These are phyloP conservation scores for Gossypium longicalyx DNA, from an alignment of 345 rosid genomes.

Conservation along the genomic window DNA sequence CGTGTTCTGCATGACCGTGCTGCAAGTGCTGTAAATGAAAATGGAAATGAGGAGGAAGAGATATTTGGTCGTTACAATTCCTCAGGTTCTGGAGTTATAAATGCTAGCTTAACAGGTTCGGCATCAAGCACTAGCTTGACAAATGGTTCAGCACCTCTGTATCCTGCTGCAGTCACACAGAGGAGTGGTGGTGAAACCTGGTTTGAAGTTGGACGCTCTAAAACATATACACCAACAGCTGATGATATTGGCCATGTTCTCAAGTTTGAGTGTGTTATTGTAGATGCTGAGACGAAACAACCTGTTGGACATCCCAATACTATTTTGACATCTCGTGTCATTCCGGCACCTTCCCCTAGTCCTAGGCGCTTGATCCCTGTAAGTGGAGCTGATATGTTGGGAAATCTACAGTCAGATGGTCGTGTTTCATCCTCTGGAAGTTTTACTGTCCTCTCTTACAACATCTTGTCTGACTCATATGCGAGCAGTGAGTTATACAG, in stretches of 20 bases:
- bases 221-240: constrained; percentile 90
- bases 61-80: constrained; percentile 72
- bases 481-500: constrained; percentile 78
- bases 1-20: constrained; percentile 94
- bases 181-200: constrained; percentile 87
- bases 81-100: constrained; percentile 67
- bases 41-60: constrained; percentile 90
- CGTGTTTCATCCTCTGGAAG: constrained; percentile 64
- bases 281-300: constrained; percentile 70
- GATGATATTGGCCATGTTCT: constrained; percentile 92
- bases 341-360: constrained; percentile 94
- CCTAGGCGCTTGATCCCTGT: constrained; percentile 85
- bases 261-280: constrained; percentile 88
- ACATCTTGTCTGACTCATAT: constrained; percentile 75
- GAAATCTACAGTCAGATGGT: constrained; percentile 65
- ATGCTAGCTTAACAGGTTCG: constrained; percentile 57
- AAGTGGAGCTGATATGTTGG: constrained; percentile 54
- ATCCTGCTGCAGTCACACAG: constrained; percentile 64
- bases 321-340: constrained; percentile 78
- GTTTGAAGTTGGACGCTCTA: constrained; percentile 88
- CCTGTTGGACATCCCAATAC: constrained; percentile 63
- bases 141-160: constrained; percentile 68
- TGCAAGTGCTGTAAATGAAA: constrained; percentile 70
- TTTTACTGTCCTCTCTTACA: constrained; percentile 90
- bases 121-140: constrained; percentile 58